Percentiles rank a stretch among this genome's conserved stretches.
phyloP scores from a whole-genome alignment of 148 eudicot genomes.

The Camellia granthamiana region DNA sequence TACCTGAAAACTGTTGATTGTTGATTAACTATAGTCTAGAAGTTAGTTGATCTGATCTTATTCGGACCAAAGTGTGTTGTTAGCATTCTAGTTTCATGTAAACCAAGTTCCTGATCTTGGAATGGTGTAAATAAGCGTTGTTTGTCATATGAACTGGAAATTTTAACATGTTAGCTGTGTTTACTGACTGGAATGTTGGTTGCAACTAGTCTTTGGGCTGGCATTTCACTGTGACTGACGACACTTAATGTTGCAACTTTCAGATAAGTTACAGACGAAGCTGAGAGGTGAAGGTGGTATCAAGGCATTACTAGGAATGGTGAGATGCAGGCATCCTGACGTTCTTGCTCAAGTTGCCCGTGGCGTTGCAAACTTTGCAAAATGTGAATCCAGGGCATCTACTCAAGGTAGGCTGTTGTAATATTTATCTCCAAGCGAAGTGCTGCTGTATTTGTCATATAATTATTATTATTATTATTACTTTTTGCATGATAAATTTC shows the following conservation, averaged over 20 bases:
- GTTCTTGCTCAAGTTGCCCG: constrained; percentile 98
- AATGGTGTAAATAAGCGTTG: neutral
- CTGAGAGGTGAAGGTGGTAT: constrained; percentile 89
- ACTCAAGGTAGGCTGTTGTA: constrained; percentile 56
- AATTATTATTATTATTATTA: neutral
- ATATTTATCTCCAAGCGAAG: neutral
- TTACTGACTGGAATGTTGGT: neutral
- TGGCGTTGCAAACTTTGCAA: constrained; percentile 93
- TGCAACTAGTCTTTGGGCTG: neutral
- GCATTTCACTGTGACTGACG: constrained; percentile 5
- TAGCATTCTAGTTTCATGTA: neutral
- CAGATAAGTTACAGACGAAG: constrained; percentile 77
- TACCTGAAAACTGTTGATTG: neutral
- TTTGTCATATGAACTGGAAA: neutral
- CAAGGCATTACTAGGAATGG: constrained; percentile 84
- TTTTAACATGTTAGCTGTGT: neutral
- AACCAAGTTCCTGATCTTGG: neutral
- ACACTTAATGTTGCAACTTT: neutral
- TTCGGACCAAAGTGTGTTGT: neutral
- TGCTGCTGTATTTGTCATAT: neutral
- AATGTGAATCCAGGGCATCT: constrained; percentile 86
- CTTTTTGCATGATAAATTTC: neutral
- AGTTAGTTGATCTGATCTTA: neutral
- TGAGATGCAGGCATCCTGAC: constrained; percentile 82
- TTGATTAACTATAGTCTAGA: neutral